Evolutionary conservation across 768 basidiomycete species (phyloP).

Genomic region (Sutorius australiensis): DNA sequence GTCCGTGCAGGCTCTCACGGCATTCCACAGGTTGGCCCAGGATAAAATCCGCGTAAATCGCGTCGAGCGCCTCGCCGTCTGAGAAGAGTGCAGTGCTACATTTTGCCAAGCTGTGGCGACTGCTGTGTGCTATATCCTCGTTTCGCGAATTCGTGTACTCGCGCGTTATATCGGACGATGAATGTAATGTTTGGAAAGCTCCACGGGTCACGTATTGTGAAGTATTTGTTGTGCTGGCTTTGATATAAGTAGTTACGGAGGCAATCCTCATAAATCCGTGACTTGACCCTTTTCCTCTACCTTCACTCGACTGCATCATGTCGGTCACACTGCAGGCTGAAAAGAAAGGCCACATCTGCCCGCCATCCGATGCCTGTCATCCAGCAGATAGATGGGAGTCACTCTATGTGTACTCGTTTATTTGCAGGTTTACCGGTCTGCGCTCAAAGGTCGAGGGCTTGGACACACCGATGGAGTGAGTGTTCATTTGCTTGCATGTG

Average conservation of each 20-base stretch:
- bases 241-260: constrained; percentile 39
- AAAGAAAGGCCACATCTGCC: constrained; percentile 52
- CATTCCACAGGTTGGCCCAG: constrained; percentile 70
- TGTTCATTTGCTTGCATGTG: constrained; percentile 26
- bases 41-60: constrained; percentile 50
- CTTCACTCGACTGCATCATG: constrained; percentile 34
- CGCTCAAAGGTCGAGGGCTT: constrained; percentile 74
- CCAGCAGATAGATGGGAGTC: constrained; percentile 85
- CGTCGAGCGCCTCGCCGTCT: constrained; percentile 24
- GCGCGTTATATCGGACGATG: constrained; percentile 12
- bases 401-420: constrained; percentile 80
- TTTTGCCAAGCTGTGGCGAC: constrained; percentile 18
- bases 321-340: constrained; percentile 33
- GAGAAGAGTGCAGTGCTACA: constrained; percentile 5
- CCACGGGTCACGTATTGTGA: constrained; percentile 31
- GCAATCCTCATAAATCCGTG: constrained; percentile 33
- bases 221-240: constrained; percentile 33
- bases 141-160: constrained; percentile 21
- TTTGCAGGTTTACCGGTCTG: constrained; percentile 76
- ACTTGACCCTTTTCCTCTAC: constrained; percentile 37
- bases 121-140: constrained; percentile 14
- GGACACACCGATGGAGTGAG: constrained; percentile 81
- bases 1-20: constrained; percentile 30
- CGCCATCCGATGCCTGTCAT: constrained; percentile 61
- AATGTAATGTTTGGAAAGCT: constrained; percentile 26